Evolutionary conservation across 768 basidiomycete species (phyloP).

Genomic region (Mycena amicta): DNA sequence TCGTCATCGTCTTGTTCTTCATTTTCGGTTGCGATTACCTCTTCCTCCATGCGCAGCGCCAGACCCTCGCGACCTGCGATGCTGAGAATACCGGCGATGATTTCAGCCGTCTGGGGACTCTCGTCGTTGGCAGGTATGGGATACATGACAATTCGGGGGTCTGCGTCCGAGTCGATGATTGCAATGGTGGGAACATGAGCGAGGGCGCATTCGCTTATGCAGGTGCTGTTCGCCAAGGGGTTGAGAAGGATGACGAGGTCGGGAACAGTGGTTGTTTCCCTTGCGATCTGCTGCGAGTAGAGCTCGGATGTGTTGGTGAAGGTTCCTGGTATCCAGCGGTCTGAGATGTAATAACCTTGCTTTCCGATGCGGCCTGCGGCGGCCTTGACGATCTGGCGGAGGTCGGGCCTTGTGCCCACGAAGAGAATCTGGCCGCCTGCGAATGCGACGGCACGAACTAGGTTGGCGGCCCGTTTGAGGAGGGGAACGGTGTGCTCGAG

Average conservation of each 20-base stretch:
- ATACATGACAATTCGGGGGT: slow-evolving; percentile 96
- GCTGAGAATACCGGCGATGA: slow-evolving; percentile 87
- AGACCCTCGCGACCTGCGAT: slow-evolving; percentile 82
- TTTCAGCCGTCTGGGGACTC: slow-evolving; percentile 84
- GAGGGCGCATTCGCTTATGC: slow-evolving; percentile 89
- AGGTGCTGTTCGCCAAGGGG: slow-evolving; percentile 80
- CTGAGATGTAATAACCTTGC: slow-evolving; percentile 84
- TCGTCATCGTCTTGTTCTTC: slow-evolving; percentile 22
- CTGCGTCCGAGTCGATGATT: slow-evolving; percentile 92
- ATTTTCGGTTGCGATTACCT: slow-evolving; percentile 31
- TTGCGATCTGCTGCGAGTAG: slow-evolving; percentile 60
- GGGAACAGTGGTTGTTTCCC: slow-evolving; percentile 63
- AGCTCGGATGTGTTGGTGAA: slow-evolving; percentile 84
- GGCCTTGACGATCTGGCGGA: slow-evolving; percentile 71
- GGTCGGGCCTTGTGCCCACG: slow-evolving; percentile 84
- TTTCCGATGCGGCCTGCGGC: slow-evolving; percentile 78
- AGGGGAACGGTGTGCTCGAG: slow-evolving; percentile 92
- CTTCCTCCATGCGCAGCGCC: slow-evolving; percentile 44
- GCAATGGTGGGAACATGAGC: slow-evolving; percentile 92
- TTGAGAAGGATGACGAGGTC: slow-evolving; percentile 93
- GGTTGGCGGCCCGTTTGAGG: slow-evolving; percentile 85
- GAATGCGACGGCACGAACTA: slow-evolving; percentile 81
- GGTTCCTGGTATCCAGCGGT: slow-evolving; percentile 94
- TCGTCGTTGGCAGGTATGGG: slow-evolving; percentile 99
- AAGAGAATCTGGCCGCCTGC: slow-evolving; percentile 86